These are phyloP conservation scores for Leccinum holopus DNA, from an alignment of 1,284 basidiomycete genomes.

Conservation along the genomic window DNA sequence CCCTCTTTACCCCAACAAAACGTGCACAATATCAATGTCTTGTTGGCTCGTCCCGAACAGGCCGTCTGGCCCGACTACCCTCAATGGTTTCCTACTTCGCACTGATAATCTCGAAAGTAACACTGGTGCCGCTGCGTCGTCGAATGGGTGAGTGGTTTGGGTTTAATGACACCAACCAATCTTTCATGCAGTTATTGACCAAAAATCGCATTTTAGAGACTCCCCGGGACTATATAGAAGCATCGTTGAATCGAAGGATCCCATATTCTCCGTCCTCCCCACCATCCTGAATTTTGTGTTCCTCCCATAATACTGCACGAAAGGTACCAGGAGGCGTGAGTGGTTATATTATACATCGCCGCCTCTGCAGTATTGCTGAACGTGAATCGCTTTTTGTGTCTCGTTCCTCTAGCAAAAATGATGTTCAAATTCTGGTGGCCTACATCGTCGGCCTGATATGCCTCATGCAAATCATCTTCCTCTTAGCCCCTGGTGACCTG, in stretches of 20 bases:
- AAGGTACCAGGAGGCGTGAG: conserved; percentile 14
- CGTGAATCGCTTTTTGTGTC: neutral
- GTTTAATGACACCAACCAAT: neutral
- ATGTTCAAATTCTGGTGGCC: neutral
- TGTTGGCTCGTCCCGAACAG: no score
- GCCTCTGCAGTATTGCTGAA: neutral
- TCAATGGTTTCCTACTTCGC: conserved; percentile 4
- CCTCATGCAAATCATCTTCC: conserved; percentile 25
- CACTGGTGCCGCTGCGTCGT: conserved; percentile 8
- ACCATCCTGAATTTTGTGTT: neutral
- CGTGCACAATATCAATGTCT: no score
- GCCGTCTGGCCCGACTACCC: no score
- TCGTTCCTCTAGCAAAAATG: conserved; percentile 5
- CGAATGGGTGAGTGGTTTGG: conserved; percentile 3
- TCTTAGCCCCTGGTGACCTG: neutral
- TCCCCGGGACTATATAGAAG: neutral
- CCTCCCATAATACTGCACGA: conserved; percentile 11
- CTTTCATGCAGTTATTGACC: neutral
- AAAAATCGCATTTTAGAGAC: neutral
- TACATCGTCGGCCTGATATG: conserved; percentile 27
- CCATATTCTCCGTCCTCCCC: neutral
- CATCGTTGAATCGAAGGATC: neutral
- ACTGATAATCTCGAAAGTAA: conserved; percentile 1
- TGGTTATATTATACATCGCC: neutral
- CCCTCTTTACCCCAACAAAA: no score